Evolutionary conservation across 306 rosid genomes (phyloP), one percentile per base, ranked within the genome.

Genomic region (Rosa chinensis): DNA sequence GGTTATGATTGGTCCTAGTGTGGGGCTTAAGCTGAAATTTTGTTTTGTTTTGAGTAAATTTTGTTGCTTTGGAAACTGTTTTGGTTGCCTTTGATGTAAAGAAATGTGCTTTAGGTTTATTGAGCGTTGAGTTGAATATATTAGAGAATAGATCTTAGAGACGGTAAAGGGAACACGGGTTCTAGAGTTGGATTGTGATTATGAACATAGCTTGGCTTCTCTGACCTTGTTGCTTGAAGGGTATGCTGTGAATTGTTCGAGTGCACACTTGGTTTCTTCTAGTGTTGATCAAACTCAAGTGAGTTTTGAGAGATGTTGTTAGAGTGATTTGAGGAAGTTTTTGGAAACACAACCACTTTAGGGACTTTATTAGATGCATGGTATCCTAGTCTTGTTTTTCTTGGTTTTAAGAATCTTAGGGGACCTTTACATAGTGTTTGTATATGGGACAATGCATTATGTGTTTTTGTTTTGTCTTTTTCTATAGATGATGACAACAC

Each of bases 261-360:
- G 66, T 52, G 75, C 28, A 23, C 0, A 35, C 35, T 40, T 68
- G 13, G 42, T 77, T 68, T 68, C 5, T 37, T 14, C 39, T 52
- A 3, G 14, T 52, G 6, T 40, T 68, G 40, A 35, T 42, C 69
- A 45, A 53, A 17, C 14, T 5, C 39, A 73, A 42, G 49, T 28
- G 14, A 49, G 35, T 37, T 74, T 17, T 73, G 77, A 20, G 25
- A n/a, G 74, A 70, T 43, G 37, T 21, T 40, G 50, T 68, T 68
- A 43, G 53, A 20, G 50, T 42, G 9, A 10, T 8, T 0, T n/a
- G 8, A 10, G 50, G 32, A 68, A 20, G 11, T 68, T 42, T 35
- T 42, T 35, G 45, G 49, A 73, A 18, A 20, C 21, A 5, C 49
- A 73, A 53, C n/a, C 20, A 56, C 48, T 55, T 20, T 55, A 0